A percentile compares a stretch with the other conserved stretches of the same genome.
Conservation (phyloP, 2,329 filamentous ascomycete genomes). For the Pleomassaria siparia region DNA sequence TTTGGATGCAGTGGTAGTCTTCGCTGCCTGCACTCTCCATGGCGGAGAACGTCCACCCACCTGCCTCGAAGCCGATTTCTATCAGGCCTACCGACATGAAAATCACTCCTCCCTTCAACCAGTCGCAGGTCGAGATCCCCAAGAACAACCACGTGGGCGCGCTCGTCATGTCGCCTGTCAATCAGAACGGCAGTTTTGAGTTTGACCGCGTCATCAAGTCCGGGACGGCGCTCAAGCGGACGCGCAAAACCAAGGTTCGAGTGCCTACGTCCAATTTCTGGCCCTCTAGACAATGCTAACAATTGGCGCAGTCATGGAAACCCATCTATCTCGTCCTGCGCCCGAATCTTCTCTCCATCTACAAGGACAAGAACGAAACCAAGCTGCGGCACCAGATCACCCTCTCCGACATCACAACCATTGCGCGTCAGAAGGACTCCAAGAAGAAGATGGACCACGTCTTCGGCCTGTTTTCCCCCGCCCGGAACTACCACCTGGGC, state of each 20-base stretch:
- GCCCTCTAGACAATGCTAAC: slow-evolving; percentile 12
- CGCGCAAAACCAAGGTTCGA: slow-evolving; percentile 85
- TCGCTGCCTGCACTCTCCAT: slow-evolving; percentile 24
- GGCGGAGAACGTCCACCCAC: slow-evolving; percentile 26
- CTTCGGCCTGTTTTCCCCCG: slow-evolving; percentile 89
- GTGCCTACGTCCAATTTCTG: neutral
- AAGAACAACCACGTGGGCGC: slow-evolving; percentile 42
- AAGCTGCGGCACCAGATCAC: slow-evolving; percentile 86
- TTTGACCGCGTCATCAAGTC: slow-evolving; percentile 93
- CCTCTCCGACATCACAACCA: slow-evolving; percentile 86
- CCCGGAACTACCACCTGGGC: slow-evolving; percentile 89
- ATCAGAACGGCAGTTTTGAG: slow-evolving; percentile 92
- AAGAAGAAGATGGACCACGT: slow-evolving; percentile 85
- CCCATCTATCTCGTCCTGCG: slow-evolving; percentile 84
- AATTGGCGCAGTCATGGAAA: slow-evolving; percentile 76
- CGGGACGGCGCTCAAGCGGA: slow-evolving; percentile 83
- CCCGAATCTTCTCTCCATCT: slow-evolving; percentile 86
- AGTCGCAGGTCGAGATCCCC: slow-evolving; percentile 26
- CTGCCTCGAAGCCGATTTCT: slow-evolving; percentile 25
- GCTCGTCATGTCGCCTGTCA: slow-evolving; percentile 79
- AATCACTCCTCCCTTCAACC: slow-evolving; percentile 21
- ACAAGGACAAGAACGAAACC: slow-evolving; percentile 88
- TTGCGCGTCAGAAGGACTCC: slow-evolving; percentile 83
- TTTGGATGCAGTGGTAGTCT: slow-evolving; percentile 21
- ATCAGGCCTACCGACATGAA: slow-evolving; percentile 28